Percentiles rank a stretch among this genome's conserved stretches.
phyloP scores from a whole-genome alignment of 164 flowering plant genomes.

The Santalum album region DNA sequence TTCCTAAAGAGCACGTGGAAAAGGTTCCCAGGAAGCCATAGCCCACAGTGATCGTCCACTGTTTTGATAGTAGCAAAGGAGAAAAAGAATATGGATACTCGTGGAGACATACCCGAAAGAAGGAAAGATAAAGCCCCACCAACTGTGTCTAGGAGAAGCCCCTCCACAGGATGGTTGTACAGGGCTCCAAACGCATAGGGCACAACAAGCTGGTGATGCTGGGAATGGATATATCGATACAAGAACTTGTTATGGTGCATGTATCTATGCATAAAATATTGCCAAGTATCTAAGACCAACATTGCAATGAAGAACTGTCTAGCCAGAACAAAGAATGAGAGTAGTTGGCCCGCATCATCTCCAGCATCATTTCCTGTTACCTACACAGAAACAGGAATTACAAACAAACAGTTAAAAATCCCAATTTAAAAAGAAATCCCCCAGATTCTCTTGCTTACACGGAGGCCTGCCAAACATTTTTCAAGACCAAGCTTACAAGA shows the following conservation, averaged over 20 bases:
- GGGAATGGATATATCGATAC: constrained; percentile 85
- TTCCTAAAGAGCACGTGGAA: constrained; percentile 76
- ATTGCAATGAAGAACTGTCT: constrained; percentile 69
- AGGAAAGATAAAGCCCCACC: constrained; percentile 92
- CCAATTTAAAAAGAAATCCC: too few relatives aligned
- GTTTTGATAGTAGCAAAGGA: constrained; percentile 92
- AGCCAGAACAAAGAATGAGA: constrained; percentile 38
- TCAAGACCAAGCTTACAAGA: too few relatives aligned
- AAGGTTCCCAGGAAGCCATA: constrained; percentile 88
- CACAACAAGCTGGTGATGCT: constrained; percentile 83
- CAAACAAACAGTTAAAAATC: too few relatives aligned
- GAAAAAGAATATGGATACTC: constrained; percentile 85
- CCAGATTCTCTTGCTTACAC: too few relatives aligned
- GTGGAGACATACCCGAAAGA: constrained; percentile 90
- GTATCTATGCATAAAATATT: constrained; percentile 88
- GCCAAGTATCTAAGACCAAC: constrained; percentile 93
- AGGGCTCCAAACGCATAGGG: constrained; percentile 96
- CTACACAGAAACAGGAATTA: constrained; percentile 19
- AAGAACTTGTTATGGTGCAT: constrained; percentile 95
- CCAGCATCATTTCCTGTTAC: constrained; percentile 40
- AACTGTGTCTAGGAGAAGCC: constrained; percentile 76
- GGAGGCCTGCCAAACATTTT: too few relatives aligned
- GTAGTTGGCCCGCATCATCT: constrained; percentile 11
- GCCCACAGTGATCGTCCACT: constrained; percentile 93
- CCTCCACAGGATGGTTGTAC: constrained; percentile 91